Evolutionary conservation across 2,329 filamentous ascomycete genomes (phyloP), one percentile per base, ranked within the genome.

Genomic region (Stagonosporopsis rhizophila): DNA sequence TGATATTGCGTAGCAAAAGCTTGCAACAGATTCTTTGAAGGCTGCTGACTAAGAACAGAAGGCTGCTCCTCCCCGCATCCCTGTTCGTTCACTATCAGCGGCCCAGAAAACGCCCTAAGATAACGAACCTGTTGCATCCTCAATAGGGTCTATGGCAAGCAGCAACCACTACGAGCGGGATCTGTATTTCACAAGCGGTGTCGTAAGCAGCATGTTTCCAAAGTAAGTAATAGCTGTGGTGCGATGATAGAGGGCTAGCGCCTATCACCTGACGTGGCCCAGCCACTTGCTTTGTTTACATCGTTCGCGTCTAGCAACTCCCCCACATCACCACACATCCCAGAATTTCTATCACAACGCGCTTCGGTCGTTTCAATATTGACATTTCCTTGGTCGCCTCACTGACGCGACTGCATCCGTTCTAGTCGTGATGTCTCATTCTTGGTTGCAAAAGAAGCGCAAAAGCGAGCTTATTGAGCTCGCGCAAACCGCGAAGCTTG

Each of bases 391-490:
- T 66, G 65, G 76, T 84, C 82, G 82, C 83, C 77, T 78, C 69
- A 63, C 58, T 69, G 72, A 73, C 78, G 81, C 81, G 80, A 83
- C 76, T 62, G 64, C 61, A 69, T 70, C 54, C 46, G 65, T 74
- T 68, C 60, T 68, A 70, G 58, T 59, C 67, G 83, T 74, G 68
- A 90, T 90, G 87, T 86, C 73, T 41, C 61, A 87, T 60, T 85
- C 87, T 67, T 96, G 90, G 86, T 83, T 96, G 74, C 85, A 88
- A 77, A 84, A 85, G 75, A 90, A 95, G 83, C 89, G 90, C 81
- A 96, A 96, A 83, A 83, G 82, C 67, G 91, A 94, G 63, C 85
- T 96, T 53, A 77, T 86, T 67, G 88, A 90, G 61, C 82, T 96
- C 60, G 91, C 91, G 57, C 85, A 90, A 64, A 79, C 82, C 42